phyloP scores from a whole-genome alignment of 2,329 filamentous ascomycete species.

The Pleoardoris graminearum region DNA sequence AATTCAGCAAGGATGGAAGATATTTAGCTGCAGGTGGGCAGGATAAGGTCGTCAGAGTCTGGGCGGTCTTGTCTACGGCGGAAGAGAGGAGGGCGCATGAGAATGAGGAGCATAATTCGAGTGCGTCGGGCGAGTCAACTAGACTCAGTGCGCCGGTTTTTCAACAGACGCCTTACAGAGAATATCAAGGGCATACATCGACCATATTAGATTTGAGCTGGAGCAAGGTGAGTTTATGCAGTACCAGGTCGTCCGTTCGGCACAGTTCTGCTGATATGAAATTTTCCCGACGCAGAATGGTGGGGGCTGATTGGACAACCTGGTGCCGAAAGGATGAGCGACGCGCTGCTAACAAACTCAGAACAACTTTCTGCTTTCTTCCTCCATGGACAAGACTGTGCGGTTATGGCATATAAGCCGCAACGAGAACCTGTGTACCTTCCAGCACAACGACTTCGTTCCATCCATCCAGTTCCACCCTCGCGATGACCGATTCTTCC shows the following conservation, averaged over 20 bases:
- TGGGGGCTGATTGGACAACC: too few species aligned
- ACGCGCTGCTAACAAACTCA: background rate
- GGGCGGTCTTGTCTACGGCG: constrained; percentile 80
- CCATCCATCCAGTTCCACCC: constrained; percentile 95
- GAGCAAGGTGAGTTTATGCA: constrained; percentile 74
- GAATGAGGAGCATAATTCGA: constrained; percentile 63
- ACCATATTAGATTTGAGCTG: constrained; percentile 91
- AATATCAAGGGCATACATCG: constrained; percentile 81
- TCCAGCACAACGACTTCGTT: constrained; percentile 93
- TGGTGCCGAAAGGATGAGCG: too few species aligned
- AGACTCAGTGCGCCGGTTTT: constrained; percentile 90
- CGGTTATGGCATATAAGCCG: constrained; percentile 89
- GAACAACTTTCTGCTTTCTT: constrained; percentile 95
- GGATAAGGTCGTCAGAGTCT: constrained; percentile 82
- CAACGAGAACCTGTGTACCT: constrained; percentile 84
- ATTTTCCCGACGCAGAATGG: too few species aligned
- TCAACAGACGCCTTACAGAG: constrained; percentile 71
- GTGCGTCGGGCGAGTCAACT: constrained; percentile 56
- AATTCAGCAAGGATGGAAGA: constrained; percentile 89
- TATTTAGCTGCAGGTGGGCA: constrained; percentile 92
- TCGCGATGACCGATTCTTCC: constrained; percentile 91
- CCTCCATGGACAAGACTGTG: constrained; percentile 98
- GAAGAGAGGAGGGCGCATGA: constrained; percentile 79
- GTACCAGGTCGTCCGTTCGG: too few species aligned
- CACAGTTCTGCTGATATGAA: too few species aligned